phyloP scores from a whole-genome alignment of 2,329 filamentous ascomycete species.

The Akanthomyces muscarius region DNA sequence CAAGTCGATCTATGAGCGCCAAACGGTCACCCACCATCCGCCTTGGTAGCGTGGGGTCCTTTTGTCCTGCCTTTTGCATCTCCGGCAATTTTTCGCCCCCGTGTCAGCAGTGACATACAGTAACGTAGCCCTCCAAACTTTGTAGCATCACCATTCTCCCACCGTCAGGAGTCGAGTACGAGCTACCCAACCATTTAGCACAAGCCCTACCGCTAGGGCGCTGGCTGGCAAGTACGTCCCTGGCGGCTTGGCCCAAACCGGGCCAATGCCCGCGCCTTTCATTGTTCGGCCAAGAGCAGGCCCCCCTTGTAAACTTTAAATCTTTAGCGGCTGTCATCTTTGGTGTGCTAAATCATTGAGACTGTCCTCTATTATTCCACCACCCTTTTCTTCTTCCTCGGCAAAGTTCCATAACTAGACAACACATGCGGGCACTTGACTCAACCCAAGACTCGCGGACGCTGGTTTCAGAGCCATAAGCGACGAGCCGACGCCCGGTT shows the following conservation, averaged over 20 bases:
- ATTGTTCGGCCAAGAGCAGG: not conserved
- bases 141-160: too few relatives aligned
- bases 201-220: not conserved
- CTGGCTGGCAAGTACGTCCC: not conserved
- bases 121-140: too few relatives aligned
- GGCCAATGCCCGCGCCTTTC: not conserved
- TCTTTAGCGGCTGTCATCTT: not conserved
- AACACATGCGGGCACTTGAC: too few relatives aligned
- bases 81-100: not conserved
- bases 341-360: not conserved
- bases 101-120: too few relatives aligned
- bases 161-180: not conserved
- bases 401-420: too few relatives aligned
- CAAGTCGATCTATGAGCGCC: not conserved
- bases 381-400: too few relatives aligned
- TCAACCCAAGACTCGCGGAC: too few relatives aligned
- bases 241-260: not conserved
- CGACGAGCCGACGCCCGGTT: too few relatives aligned
- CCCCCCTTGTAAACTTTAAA: slow-evolving; percentile 6
- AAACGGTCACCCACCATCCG: not conserved
- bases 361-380: too few relatives aligned
- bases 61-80: slow-evolving; percentile 2
- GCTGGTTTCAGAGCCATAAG: too few relatives aligned
- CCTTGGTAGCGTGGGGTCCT: not conserved
- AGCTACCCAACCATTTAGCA: not conserved